These are phyloP conservation scores for Cyberlindnera bimundalis DNA, from an alignment of 805 yeast genomes.

Conservation along the genomic window DNA sequence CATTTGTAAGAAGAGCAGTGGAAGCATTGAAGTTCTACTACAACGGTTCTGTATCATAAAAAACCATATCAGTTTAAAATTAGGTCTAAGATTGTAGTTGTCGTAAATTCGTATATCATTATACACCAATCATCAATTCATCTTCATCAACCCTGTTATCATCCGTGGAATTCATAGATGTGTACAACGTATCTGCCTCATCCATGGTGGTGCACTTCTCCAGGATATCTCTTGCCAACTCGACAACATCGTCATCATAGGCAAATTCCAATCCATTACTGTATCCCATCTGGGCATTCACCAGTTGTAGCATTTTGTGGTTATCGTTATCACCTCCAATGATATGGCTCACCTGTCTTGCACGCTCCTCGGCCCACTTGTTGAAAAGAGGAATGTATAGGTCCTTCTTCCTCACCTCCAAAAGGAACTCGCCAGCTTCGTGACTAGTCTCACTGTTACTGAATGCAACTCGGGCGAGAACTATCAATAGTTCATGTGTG, in stretches of 20 bases:
- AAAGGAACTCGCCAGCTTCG: slow-evolving; percentile 37
- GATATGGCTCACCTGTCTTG: slow-evolving; percentile 36
- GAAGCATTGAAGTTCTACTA: background rate
- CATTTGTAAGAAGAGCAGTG: slow-evolving; percentile 1
- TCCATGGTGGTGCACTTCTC: slow-evolving; percentile 68
- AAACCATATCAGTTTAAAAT: background rate
- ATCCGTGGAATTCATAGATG: slow-evolving; percentile 43
- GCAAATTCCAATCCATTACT: slow-evolving; percentile 62
- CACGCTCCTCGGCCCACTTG: slow-evolving; percentile 40
- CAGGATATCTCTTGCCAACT: slow-evolving; percentile 65
- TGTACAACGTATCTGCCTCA: slow-evolving; percentile 72
- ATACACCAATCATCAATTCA: slow-evolving; percentile 3
- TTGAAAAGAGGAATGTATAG: slow-evolving; percentile 36
- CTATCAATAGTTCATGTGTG: slow-evolving; percentile 44
- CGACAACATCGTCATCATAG: slow-evolving; percentile 60
- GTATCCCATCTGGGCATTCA: slow-evolving; percentile 39
- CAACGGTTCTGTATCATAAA: slow-evolving; percentile 9
- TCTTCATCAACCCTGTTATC: slow-evolving; percentile 5
- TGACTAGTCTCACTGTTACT: slow-evolving; percentile 40
- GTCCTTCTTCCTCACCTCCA: slow-evolving; percentile 33
- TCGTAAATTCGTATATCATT: background rate
- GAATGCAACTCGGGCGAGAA: slow-evolving; percentile 51
- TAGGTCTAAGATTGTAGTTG: background rate
- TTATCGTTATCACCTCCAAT: slow-evolving; percentile 22
- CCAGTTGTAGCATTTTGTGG: slow-evolving; percentile 23